Evolutionary conservation across 805 yeast species (phyloP).

Genomic region (Metschnikowia bowlesiae): DNA sequence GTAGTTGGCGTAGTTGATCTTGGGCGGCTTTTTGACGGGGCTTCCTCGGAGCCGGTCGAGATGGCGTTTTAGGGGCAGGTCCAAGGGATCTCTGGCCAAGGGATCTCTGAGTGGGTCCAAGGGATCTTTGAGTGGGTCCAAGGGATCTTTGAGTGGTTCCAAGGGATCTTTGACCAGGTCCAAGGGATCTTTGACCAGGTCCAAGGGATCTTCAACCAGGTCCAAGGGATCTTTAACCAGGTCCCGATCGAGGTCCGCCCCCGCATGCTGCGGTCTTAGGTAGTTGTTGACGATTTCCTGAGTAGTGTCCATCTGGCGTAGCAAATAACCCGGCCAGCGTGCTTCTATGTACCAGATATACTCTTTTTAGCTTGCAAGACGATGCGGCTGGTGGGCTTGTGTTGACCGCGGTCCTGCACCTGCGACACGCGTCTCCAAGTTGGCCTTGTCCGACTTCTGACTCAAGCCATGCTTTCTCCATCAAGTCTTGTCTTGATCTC

Average conservation of each 20-base stretch:
- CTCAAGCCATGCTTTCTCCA: too few relatives aligned
- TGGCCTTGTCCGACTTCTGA: too few relatives aligned
- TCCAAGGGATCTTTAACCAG: neutral
- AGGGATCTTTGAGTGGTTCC: conserved; percentile 2
- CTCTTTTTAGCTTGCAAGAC: neutral
- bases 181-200: conserved; percentile 1
- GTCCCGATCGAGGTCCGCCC: neutral
- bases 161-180: conserved; percentile 5
- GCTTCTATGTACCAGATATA: neutral
- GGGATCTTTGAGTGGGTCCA: conserved; percentile 5
- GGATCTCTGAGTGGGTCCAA: neutral
- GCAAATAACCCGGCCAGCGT: neutral
- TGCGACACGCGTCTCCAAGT: neutral
- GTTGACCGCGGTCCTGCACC: conserved; percentile 1
- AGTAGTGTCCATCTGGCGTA: conserved; percentile 6
- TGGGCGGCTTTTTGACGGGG: conserved; percentile 8
- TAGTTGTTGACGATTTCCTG: conserved; percentile 13
- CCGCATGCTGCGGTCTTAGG: neutral
- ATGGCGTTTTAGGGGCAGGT: conserved; percentile 8
- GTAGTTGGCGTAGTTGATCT: neutral
- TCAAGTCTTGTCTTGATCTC: neutral
- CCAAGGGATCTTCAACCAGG: conserved; percentile 6
- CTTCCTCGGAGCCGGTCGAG: conserved; percentile 12
- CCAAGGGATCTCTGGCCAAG: conserved; percentile 6
- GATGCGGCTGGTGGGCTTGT: neutral